Base-by-base conservation (phyloP, 139 green algal species). In the Ulvella scutata region DNA sequence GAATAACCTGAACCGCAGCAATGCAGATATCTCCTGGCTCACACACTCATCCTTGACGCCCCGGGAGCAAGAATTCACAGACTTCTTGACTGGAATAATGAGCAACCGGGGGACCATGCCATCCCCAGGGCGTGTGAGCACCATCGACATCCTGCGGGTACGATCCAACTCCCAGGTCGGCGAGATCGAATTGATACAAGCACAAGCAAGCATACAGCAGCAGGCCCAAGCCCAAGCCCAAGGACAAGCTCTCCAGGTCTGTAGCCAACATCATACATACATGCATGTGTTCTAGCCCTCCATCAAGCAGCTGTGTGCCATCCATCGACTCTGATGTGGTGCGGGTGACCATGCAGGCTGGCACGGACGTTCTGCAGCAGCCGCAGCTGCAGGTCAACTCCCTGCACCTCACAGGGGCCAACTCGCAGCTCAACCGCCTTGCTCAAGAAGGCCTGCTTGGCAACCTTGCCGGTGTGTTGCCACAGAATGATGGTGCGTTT, bases 41-140 rank as follows among this genome's bases (percentile, higher is more conserved):
- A 67, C 51, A 26, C 51, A 67, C 51, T n/a, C n/a, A n/a, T 67
- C 51, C n/a, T 26, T 67, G 51, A 67, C 51, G 20, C 51, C 51
- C n/a, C 51, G 51, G 0, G 51, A 67, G 9, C 51, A 67, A 6
- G 51, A 67, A n/a, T 26, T 67, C n/a, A 67, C 31, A n/a, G 51
- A 67, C 51, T 67, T 67, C 51, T 26, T 67, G 51, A 36, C 51
- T n/a, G 51, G 51, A n/a, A 67, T 67, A 26, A n/a, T 67, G 51
- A 67, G 51, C 51, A 67, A 67, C 51, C 51, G 51, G n/a, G 51
- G 51, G 17, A n/a, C 31, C n/a, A 67, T 67, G 51, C 51, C 51
- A 1, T 67, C 51, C n/a, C 51, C 51, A 26, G 51, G 51, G 51
- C 51, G 51, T 26, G 51, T 67, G n/a, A 67, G 51, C 51, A 67